Conservation (phyloP, 768 basidiomycete species). For the Pleurotus giganteus region DNA sequence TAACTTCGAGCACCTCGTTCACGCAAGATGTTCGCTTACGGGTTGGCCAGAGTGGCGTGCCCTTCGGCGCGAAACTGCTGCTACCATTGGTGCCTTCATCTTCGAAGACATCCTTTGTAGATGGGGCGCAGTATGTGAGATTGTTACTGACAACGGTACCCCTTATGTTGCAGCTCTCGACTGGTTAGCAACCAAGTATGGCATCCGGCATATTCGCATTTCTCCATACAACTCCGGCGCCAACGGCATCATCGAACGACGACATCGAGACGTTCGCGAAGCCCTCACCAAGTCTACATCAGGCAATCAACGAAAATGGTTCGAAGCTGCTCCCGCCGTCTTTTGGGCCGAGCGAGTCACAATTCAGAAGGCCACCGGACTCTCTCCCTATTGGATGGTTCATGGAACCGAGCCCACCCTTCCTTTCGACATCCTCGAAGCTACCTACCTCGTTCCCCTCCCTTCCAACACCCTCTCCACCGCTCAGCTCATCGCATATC, state of each 20-base stretch:
- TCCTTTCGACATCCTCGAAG: constrained; percentile 25
- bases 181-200: constrained; percentile 15
- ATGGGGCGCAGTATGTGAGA: constrained; percentile 25
- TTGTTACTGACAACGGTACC: constrained; percentile 35
- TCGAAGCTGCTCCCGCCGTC: constrained; percentile 21
- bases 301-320: not conserved
- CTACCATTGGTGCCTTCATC: constrained; percentile 26
- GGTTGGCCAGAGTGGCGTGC: constrained; percentile 28
- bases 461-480: not conserved
- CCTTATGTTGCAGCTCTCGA: constrained; percentile 21
- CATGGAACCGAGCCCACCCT: constrained; percentile 30
- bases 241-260: constrained; percentile 29
- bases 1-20: constrained; percentile 32
- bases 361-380: constrained; percentile 23
- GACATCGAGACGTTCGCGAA: constrained; percentile 20
- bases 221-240: constrained; percentile 33
- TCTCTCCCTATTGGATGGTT: constrained; percentile 31
- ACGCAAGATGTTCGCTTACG: constrained; percentile 31
- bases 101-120: constrained; percentile 21
- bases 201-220: constrained; percentile 28
- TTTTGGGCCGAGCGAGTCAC: constrained; percentile 31
- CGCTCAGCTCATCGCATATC: not conserved
- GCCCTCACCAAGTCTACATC: constrained; percentile 23
- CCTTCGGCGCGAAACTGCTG: constrained; percentile 25
- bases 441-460: constrained; percentile 14